These are phyloP conservation scores for Candida glaebosa DNA, from an alignment of 805 yeast genomes.

Conservation along the genomic window DNA sequence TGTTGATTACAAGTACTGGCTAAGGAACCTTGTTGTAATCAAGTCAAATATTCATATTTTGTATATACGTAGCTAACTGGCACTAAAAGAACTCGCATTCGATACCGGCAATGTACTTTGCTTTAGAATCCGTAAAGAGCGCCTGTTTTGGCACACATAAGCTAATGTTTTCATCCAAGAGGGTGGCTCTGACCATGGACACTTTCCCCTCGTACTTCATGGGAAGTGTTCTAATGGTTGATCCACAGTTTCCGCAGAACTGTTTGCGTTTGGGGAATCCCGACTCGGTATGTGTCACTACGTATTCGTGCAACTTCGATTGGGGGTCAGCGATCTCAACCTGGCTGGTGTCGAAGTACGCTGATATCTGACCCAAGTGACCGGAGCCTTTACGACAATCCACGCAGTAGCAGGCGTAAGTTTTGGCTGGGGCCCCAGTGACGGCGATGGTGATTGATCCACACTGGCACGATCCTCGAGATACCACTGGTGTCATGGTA, in stretches of 20 bases:
- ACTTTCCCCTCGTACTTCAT: slow-evolving; percentile 10
- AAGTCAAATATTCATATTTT: too few species aligned
- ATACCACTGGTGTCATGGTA: background rate
- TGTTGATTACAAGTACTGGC: too few species aligned
- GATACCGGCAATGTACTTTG: slow-evolving; percentile 3
- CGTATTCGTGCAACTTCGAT: slow-evolving; percentile 5
- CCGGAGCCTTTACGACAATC: slow-evolving; percentile 14
- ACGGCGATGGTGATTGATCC: slow-evolving; percentile 6
- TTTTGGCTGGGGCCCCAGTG: slow-evolving; percentile 6
- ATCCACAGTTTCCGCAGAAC: slow-evolving; percentile 10
- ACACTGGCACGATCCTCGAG: slow-evolving; percentile 7
- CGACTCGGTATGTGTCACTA: slow-evolving; percentile 8
- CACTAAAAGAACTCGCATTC: too few species aligned
- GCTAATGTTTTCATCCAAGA: slow-evolving; percentile 7
- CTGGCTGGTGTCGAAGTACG: slow-evolving; percentile 5
- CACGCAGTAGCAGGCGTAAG: slow-evolving; percentile 9
- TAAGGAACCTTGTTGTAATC: too few species aligned
- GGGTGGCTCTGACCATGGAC: slow-evolving; percentile 10
- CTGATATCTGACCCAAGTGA: slow-evolving; percentile 10
- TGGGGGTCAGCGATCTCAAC: slow-evolving; percentile 5
- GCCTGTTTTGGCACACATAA: slow-evolving; percentile 6
- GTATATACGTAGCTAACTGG: too few species aligned
- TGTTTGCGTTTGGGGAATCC: slow-evolving; percentile 10
- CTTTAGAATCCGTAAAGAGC: slow-evolving; percentile 8
- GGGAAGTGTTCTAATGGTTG: slow-evolving; percentile 10